Conservation (phyloP, 2,329 filamentous ascomycete genomes). For the Setomelanomma holmii region DNA sequence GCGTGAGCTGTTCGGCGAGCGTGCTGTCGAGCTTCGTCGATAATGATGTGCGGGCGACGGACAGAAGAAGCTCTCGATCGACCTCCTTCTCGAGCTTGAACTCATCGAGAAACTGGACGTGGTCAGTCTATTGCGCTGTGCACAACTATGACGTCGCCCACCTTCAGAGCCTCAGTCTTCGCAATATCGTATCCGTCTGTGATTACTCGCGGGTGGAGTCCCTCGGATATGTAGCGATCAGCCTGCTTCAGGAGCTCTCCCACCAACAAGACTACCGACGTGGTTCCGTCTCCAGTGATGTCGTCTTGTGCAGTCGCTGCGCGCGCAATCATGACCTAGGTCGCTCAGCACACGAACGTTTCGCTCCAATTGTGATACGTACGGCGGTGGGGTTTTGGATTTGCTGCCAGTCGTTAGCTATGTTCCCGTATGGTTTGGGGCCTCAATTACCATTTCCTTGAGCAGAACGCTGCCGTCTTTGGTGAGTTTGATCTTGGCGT, state of each 20-base stretch:
- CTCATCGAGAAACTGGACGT: slow-evolving; percentile 78
- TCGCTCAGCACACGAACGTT: slow-evolving; percentile 13
- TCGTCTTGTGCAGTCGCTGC: slow-evolving; percentile 98
- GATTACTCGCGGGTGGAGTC: slow-evolving; percentile 94
- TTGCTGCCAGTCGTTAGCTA: slow-evolving; percentile 61
- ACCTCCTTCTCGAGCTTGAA: slow-evolving; percentile 92
- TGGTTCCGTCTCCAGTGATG: slow-evolving; percentile 97
- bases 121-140: slow-evolving; percentile 10
- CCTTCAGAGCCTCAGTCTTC: slow-evolving; percentile 90
- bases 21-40: slow-evolving; percentile 92
- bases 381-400: slow-evolving; percentile 98
- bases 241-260: slow-evolving; percentile 98
- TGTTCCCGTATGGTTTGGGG: neutral
- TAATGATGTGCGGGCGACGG: slow-evolving; percentile 90
- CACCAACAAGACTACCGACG: slow-evolving; percentile 91
- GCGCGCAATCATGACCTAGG: slow-evolving; percentile 71
- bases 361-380: slow-evolving; percentile 25
- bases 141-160: slow-evolving; percentile 42
- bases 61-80: slow-evolving; percentile 91
- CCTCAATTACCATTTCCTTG: slow-evolving; percentile 64
- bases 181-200: slow-evolving; percentile 98
- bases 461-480: slow-evolving; percentile 94
- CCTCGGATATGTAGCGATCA: slow-evolving; percentile 93
- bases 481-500: slow-evolving; percentile 87
- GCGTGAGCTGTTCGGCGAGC: slow-evolving; percentile 88